phyloP scores from a whole-genome alignment of 371 early-diverging fungal genomes.

The Lichtheimia corymbifera region DNA sequence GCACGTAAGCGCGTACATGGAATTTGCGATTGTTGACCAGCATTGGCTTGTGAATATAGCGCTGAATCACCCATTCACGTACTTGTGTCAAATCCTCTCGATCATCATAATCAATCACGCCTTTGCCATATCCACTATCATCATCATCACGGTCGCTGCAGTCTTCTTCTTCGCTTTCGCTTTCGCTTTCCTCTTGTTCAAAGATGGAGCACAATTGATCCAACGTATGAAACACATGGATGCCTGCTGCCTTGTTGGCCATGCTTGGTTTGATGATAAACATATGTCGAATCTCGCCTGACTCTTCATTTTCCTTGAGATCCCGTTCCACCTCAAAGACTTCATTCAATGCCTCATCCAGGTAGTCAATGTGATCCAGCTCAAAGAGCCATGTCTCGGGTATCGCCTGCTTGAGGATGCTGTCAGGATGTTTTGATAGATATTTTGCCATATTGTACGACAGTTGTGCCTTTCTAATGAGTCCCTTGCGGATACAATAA shows the following conservation, averaged over 20 bases:
- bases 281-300: conserved; percentile 18
- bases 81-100: conserved; percentile 55
- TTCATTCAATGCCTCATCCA: conserved; percentile 75
- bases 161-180: conserved; percentile 38
- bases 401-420: conserved; percentile 51
- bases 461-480: conserved; percentile 70
- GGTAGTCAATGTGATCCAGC: conserved; percentile 70
- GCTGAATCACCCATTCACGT: conserved; percentile 74
- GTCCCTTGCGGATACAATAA: conserved; percentile 70
- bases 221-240: conserved; percentile 65
- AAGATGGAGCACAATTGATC: conserved; percentile 52
- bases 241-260: conserved; percentile 70
- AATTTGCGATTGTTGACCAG: conserved; percentile 67
- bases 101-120: conserved; percentile 17
- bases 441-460: conserved; percentile 62
- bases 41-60: conserved; percentile 63
- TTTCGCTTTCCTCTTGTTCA: conserved; percentile 32
- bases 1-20: conserved; percentile 71
- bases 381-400: conserved; percentile 74
- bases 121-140: conserved; percentile 19
- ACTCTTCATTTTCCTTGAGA: conserved; percentile 46
- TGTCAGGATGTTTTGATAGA: conserved; percentile 58
- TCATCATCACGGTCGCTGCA: conserved; percentile 11
- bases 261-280: conserved; percentile 76
- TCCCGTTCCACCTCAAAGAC: conserved; percentile 67